phyloP scores from a whole-genome alignment of 805 yeast genomes.

The Starmerella geochares region DNA sequence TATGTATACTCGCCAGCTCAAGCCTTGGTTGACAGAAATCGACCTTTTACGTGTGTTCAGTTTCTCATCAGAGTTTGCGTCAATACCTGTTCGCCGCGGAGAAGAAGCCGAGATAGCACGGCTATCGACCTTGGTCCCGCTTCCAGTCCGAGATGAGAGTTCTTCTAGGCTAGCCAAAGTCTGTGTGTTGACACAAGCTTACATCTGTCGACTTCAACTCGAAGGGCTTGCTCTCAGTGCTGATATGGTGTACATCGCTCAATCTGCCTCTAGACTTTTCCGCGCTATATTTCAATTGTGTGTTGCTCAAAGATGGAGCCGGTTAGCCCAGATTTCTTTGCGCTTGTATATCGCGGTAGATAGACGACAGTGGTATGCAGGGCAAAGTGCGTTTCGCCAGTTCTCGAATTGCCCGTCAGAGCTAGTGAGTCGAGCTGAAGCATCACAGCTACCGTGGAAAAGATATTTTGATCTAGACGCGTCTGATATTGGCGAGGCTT shows the following conservation, averaged over 20 bases:
- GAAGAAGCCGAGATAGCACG: constrained; percentile 66
- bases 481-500: constrained; percentile 70
- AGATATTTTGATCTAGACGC: constrained; percentile 59
- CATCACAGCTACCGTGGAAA: constrained; percentile 72
- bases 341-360: constrained; percentile 73
- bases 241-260: constrained; percentile 87
- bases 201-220: constrained; percentile 62
- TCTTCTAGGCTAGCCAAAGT: constrained; percentile 69
- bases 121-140: constrained; percentile 64
- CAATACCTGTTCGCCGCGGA: constrained; percentile 75
- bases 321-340: constrained; percentile 45
- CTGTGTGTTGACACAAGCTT: constrained; percentile 71
- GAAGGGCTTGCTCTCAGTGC: constrained; percentile 87
- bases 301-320: constrained; percentile 60
- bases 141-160: constrained; percentile 67
- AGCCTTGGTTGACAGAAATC: constrained; percentile 54
- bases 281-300: constrained; percentile 79
- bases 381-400: constrained; percentile 74
- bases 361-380: constrained; percentile 66
- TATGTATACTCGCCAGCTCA: constrained; percentile 50
- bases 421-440: constrained; percentile 63
- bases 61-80: constrained; percentile 72
- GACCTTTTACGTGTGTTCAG: constrained; percentile 74
- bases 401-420: constrained; percentile 61
- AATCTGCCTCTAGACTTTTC: constrained; percentile 80